These are phyloP conservation scores for Phlebiopsis flavidoalba DNA, from an alignment of 768 basidiomycete genomes.

Conservation along the genomic window DNA sequence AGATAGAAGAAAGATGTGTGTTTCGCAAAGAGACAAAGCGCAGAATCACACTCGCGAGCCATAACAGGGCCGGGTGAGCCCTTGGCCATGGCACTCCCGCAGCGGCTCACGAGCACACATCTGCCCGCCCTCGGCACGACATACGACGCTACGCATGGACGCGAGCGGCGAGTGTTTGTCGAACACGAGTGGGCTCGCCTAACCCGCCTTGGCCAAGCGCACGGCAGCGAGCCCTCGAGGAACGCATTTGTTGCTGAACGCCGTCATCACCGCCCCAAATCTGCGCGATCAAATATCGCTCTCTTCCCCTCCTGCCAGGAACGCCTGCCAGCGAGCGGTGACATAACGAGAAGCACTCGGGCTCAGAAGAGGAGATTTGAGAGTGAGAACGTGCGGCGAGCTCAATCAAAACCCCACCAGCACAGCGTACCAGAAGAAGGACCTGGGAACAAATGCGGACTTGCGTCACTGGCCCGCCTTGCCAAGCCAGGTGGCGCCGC, in stretches of 20 bases:
- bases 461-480: no score
- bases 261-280: conserved; percentile 2
- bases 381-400: no score
- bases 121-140: not conserved
- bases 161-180: no score
- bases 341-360: not conserved
- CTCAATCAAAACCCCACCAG: no score
- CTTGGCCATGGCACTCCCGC: not conserved
- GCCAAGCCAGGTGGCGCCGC: no score
- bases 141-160: not conserved
- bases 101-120: not conserved
- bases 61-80: not conserved
- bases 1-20: not conserved
- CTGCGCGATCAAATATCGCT: not conserved
- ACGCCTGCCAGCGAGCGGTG: not conserved
- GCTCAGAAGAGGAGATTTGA: no score
- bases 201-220: no score
- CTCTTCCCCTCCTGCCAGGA: not conserved
- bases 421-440: no score
- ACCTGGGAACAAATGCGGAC: no score
- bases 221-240: not conserved
- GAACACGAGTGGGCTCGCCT: no score
- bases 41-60: not conserved
- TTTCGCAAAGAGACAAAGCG: not conserved
- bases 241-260: not conserved